Base-by-base conservation (phyloP, 2,329 filamentous ascomycete genomes). In the Sporothrix luriei region DNA sequence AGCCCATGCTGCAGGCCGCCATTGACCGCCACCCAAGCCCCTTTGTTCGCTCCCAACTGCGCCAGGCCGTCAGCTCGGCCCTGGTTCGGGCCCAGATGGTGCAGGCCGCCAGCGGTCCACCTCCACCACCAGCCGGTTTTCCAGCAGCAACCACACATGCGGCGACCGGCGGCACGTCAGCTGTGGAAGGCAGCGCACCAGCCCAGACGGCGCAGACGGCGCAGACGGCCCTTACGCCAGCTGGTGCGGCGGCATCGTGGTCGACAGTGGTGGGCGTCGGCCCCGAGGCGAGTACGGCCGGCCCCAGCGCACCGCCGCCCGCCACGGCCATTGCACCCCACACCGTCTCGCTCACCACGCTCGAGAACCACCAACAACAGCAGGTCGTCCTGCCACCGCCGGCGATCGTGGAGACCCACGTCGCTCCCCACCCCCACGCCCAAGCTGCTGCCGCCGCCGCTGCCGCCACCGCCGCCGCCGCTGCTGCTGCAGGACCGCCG, bases 11-110 rank as follows among this genome's bases (percentile, higher is more conserved):
- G 6, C 83, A 85, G 72, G 75, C 79, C 0, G 80, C 81, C 5
- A 87, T 88, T 51, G 83, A 86, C 71, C 79, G 82, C 2, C 82
- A 87, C 68, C 76, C 80, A 0, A 85, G 83, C 57, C 80, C 84
- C 0, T 78, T 83, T 43, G 74, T 80, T 16, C 80, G 84, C 48
- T 79, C 81, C 3, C 83, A 85, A 70, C 78, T 88, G 11, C 80
- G 85, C 54, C 80, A 84, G 69, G 80, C 82, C 0, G 82, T 87
- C 3, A 82, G 81, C 26, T 78, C 79, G 14, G 82, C 84, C 4
- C 71, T 85, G 26, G 77, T 83, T 43, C 76, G 80, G 40, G 78
- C 81, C 2, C 84, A 85, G 69, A 79, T 82, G 29, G 80, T 80
- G 21, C 83, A 85, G 66, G 71, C 77, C 0, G 72, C 76, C 24